Evolutionary conservation across 2,329 filamentous ascomycete species (phyloP).

Genomic region (Trichoderma hamatum): DNA sequence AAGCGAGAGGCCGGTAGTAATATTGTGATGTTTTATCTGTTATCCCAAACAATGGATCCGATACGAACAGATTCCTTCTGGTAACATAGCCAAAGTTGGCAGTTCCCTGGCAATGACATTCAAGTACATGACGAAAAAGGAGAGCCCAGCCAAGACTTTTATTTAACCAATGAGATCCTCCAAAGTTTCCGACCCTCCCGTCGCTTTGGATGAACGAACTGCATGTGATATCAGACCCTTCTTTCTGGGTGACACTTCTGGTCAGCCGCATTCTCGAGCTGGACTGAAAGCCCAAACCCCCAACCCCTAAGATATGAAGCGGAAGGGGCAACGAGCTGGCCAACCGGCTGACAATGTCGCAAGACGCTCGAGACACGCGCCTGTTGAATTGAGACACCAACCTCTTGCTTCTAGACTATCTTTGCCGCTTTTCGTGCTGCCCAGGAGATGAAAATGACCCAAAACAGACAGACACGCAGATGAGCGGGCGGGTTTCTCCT

Average conservation of each 20-base stretch:
- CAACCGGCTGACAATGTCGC: not conserved
- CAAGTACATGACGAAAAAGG: not conserved
- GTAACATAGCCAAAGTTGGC: not conserved
- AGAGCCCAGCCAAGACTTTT: not conserved
- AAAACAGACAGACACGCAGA: not conserved
- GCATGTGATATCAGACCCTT: not conserved
- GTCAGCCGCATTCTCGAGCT: constrained; percentile 10
- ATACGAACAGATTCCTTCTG: not conserved
- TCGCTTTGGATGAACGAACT: constrained; percentile 1
- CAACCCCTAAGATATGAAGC: not conserved
- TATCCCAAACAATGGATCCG: not conserved
- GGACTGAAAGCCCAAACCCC: not conserved
- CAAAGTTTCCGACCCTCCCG: constrained; percentile 2
- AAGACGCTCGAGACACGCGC: constrained; percentile 7
- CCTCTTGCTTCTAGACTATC: not conserved
- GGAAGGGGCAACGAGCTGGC: not conserved
- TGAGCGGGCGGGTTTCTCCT: not conserved
- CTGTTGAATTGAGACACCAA: constrained; percentile 2
- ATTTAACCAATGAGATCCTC: not conserved
- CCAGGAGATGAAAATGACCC: not conserved
- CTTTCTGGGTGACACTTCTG: constrained; percentile 1
- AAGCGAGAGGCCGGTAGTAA: not conserved
- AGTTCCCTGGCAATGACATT: too few species aligned
- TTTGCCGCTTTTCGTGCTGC: not conserved
- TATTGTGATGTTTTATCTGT: not conserved